phyloP scores from a whole-genome alignment of 164 flowering plant genomes.

The Macadamia tetraphylla region DNA sequence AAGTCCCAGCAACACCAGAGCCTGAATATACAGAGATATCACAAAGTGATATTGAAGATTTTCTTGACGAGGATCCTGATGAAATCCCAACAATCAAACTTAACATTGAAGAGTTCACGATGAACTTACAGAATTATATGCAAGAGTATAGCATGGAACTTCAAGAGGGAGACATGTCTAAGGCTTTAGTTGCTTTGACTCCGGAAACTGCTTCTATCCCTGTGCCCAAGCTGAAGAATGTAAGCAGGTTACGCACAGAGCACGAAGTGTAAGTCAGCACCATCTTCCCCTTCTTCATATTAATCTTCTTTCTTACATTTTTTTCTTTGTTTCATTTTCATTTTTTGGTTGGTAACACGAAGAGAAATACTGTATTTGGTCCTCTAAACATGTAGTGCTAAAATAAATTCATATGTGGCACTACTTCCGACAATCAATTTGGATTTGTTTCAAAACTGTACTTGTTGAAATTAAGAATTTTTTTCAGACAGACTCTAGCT shows the following conservation, averaged over 20 bases:
- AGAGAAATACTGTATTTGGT: no score
- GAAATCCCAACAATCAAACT: constrained; percentile 89
- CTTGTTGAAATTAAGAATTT: no score
- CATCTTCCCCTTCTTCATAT: not conserved
- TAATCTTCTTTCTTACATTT: no score
- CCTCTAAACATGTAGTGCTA: no score
- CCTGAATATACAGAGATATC: constrained; percentile 38
- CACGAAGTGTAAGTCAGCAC: constrained; percentile 39
- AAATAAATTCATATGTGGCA: no score
- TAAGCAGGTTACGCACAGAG: constrained; percentile 59
- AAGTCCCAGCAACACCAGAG: constrained; percentile 77
- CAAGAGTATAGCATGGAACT: constrained; percentile 54
- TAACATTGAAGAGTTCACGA: constrained; percentile 58
- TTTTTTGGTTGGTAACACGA: no score
- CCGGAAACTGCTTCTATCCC: constrained; percentile 60
- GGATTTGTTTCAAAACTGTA: no score
- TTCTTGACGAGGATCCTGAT: constrained; percentile 54
- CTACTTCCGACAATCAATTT: no score
- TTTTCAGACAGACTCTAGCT: no score
- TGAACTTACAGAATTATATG: constrained; percentile 61
- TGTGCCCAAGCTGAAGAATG: constrained; percentile 51
- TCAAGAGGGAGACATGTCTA: constrained; percentile 74
- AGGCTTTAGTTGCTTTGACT: constrained; percentile 53
- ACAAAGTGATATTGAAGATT: constrained; percentile 67
- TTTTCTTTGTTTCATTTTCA: no score